Evolutionary conservation across 176 grass and related monocot species (phyloP).

Genomic region (Hordeum vulgare): MorexV3_pseudomolecules_assembly NC_058519.1:616743329-616743828

Average conservation of each 20-base stretch:
- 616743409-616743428: constrained; percentile 77
- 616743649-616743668: constrained; percentile 97
- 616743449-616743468: constrained; percentile 39
- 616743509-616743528: constrained; percentile 19
- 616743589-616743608: constrained; percentile 95
- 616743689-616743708: constrained; percentile 71
- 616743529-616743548: constrained; percentile 94
- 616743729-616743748: background rate
- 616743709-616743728: background rate
- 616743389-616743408: constrained; percentile 72
- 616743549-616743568: constrained; percentile 97
- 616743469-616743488: constrained; percentile 16
- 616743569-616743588: constrained; percentile 99
- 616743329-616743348: constrained; percentile 54
- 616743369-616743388: constrained; percentile 87
- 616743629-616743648: constrained; percentile 93
- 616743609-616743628: constrained; percentile 90
- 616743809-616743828: constrained; percentile 5
- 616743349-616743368: constrained; percentile 88
- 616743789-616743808: background rate
- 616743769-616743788: background rate
- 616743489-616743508: background rate
- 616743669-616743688: constrained; percentile 97
- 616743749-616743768: background rate
- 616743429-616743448: constrained; percentile 84